These are phyloP conservation scores for Deinandra increscens DNA, from an alignment of 129 eudicot species.

Conservation along the genomic window DNA sequence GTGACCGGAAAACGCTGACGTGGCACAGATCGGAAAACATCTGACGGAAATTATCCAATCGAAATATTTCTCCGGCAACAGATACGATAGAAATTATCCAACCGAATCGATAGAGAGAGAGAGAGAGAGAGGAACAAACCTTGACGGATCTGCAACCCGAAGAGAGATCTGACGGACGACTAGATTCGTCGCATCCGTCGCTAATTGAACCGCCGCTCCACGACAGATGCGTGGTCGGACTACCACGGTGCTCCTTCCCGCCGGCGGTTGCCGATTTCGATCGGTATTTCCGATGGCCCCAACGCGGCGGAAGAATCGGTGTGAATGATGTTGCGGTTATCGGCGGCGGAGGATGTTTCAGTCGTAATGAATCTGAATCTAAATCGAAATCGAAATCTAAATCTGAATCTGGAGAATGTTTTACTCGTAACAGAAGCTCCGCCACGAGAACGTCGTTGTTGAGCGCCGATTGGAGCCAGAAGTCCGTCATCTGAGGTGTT, in stretches of 20 bases:
- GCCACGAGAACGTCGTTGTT: conserved; percentile 45
- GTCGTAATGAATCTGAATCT: conserved; percentile 1
- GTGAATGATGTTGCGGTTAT: background rate
- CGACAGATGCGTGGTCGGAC: conserved; percentile 75
- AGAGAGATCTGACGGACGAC: conserved; percentile 42
- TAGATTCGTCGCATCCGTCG: conserved; percentile 42
- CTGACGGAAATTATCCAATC: background rate
- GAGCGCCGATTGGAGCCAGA: conserved; percentile 42
- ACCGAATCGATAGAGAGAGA: background rate
- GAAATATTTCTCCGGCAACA: background rate
- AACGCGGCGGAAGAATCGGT: conserved; percentile 21
- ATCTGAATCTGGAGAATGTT: conserved; percentile 29
- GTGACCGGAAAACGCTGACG: conserved; percentile 13
- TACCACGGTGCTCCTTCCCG: conserved; percentile 35
- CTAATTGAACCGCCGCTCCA: conserved; percentile 51
- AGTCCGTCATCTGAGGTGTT: conserved; percentile 38
- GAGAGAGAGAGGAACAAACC: conserved; percentile 37
- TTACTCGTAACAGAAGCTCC: conserved; percentile 39
- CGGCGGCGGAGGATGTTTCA: conserved; percentile 17
- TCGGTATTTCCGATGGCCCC: conserved; percentile 56
- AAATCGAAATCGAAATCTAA: conserved; percentile 15
- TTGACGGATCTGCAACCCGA: conserved; percentile 50
- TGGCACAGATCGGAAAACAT: conserved; percentile 23
- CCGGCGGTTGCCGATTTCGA: conserved; percentile 36
- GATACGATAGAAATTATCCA: background rate